Evolutionary conservation across 2,329 filamentous ascomycete genomes (phyloP).

Genomic region (Tolypocladium ophioglossoides): DNA sequence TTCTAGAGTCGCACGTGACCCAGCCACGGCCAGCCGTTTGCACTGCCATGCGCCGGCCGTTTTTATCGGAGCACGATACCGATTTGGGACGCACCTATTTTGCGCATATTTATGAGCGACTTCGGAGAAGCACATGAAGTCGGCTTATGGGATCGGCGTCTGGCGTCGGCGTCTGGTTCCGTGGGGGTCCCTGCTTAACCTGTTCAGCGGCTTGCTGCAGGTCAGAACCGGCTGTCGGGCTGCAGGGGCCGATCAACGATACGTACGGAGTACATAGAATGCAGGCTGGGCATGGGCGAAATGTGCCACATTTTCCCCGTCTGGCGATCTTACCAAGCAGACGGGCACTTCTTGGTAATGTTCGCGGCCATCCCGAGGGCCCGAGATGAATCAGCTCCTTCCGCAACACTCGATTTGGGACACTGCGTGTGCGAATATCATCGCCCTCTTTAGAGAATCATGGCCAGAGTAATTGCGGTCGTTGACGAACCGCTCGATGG

Average conservation of each 20-base stretch:
- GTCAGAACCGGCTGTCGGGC: background rate
- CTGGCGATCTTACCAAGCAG: background rate
- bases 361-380: background rate
- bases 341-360: background rate
- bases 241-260: background rate
- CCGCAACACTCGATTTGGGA: too few relatives aligned
- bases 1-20: background rate
- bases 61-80: background rate
- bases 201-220: background rate
- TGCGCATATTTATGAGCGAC: background rate
- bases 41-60: background rate
- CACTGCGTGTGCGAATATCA: too few relatives aligned
- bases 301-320: background rate
- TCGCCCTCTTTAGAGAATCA: background rate
- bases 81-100: background rate
- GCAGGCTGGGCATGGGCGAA: background rate
- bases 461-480: background rate
- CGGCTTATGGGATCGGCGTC: background rate
- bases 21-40: background rate
- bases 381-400: too few relatives aligned
- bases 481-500: background rate
- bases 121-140: background rate
- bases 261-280: background rate
- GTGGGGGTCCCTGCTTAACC: background rate
- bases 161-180: background rate